Evolutionary conservation across 192 early-diverging fungal species (phyloP), one percentile per base, ranked within the genome.

Genomic region (Spizellomyces punctatus): DNA sequence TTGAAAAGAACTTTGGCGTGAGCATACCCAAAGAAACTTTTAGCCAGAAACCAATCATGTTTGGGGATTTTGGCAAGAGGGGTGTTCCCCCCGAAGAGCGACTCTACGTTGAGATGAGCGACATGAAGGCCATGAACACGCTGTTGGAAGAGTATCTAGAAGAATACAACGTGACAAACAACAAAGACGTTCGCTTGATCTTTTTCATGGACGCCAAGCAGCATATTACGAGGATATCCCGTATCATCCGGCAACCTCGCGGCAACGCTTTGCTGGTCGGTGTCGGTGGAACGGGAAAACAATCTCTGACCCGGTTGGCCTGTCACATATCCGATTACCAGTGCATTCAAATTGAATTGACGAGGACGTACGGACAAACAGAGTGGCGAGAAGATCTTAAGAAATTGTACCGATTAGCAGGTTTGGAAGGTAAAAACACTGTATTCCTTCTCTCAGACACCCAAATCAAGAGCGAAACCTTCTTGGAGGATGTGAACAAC

Each of bases 171-270:
- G 86, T 88, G 6, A 88, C 84, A 12, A 73, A 81, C 47, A 85
- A 76, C 76, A 84, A 88, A 67, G 84, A 88, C 48, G 69, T 83
- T 16, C 47, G 86, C 5, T 74, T 88, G 22, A 88, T 88, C 12
- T 88, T 88, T 72, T 88, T 88, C 58, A 79, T 84, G 78, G 86
- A 88, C 59, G 86, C 86, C 41, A 80, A 84, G 61, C 86, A 88
- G 61, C 86, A 88, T 63, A 83, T 88, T 27, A 77, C 78, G 5
- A 60, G 86, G 46, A 88, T 88, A 49, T 77, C 79, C 5, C 64
- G 86, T 8, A 86, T 88, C 52, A 85, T 88, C 46, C 72, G 86
- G 16, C 86, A 88, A 54, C 86, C 86, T 10, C 74, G 86, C 44
- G 86, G 86, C 41, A 88, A 88, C 66, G 86, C 86, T 6, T 68